Percentiles rank a stretch among this genome's conserved stretches.
Conservation (phyloP, 2,329 filamentous ascomycete genomes). For the Diaporthe sp. region DNA sequence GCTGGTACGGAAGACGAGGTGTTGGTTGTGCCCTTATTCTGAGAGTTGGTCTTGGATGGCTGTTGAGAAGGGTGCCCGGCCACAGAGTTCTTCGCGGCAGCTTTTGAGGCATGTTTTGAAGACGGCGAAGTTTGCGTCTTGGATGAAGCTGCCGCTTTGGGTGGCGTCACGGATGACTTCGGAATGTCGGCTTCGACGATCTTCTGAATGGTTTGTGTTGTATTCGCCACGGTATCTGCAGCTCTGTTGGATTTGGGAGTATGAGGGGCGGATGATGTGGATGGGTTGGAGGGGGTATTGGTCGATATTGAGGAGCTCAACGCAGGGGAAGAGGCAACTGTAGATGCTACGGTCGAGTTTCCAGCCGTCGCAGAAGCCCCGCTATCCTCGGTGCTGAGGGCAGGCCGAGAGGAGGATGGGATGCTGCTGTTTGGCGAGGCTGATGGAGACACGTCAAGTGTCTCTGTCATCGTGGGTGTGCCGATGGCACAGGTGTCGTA, state of each 20-base stretch:
- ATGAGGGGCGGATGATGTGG: not conserved
- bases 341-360: conserved; percentile 12
- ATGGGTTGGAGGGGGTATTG: not conserved
- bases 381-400: conserved; percentile 4
- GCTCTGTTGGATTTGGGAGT: not conserved
- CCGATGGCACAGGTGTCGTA: conserved; percentile 40
- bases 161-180: conserved; percentile 27
- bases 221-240: not conserved
- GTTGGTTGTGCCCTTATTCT: conserved; percentile 28
- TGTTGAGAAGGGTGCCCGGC: conserved; percentile 12
- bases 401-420: not conserved
- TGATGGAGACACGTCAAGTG: conserved; percentile 37
- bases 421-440: conserved; percentile 13
- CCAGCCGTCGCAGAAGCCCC: not conserved
- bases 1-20: conserved; percentile 45
- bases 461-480: conserved; percentile 40
- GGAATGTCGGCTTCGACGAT: not conserved
- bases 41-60: conserved; percentile 4
- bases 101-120: not conserved
- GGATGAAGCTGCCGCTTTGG: conserved; percentile 20
- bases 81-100: conserved; percentile 5
- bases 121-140: conserved; percentile 9
- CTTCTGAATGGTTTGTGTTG: conserved; percentile 16
- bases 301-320: not conserved
- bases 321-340: not conserved